Evolutionary conservation across 1,139 yeast genomes (phyloP), one percentile per base, ranked within the genome.

Genomic region (Yarrowia galli): DNA sequence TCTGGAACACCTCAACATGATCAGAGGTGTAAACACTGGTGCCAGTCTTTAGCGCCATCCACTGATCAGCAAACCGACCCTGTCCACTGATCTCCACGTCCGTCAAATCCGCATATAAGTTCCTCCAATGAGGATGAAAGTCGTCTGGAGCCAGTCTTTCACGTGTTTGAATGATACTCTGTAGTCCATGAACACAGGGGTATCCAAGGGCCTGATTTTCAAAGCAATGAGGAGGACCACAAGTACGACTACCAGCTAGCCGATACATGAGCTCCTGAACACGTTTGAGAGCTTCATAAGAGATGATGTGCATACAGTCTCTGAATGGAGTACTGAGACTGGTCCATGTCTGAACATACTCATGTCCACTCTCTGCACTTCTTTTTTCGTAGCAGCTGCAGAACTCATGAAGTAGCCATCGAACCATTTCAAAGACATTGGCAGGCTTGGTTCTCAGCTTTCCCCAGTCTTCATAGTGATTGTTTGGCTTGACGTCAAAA

Each of bases 121-220:
- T 45, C 23, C 49, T 13, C 49, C 49, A 45, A 28, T 45, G 49
- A 13, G 49, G 49, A 45, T 45, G 49, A 22, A 45, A 45, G 49
- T 45, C 49, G 32, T 45, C 49, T 1, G 28, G 32, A 7, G 25
- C 6, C 49, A 45, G 32, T 7, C n/a, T n/a, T n/a, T 45, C 15
- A 18, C 23, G 23, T 5, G 13, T 20, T 2, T 12, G n/a, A 8
- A 38, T 4, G 42, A 38, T 42, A 2, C 9, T 8, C 23, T 9
- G 13, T 4, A 42, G 23, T 5, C 15, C 6, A 15, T 42, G 45
- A 18, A 42, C 15, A 42, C 45, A 42, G 22, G 45, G 45, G 23
- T 42, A 42, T 5, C 45, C 45, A 2, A 18, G 13, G 5, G 45
- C 6, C 5, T 4, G 8, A 38, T 38, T 7, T 7, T n/a, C 42